Evolutionary conservation across 371 early-diverging fungal species (phyloP).

Genomic region (Lichtheimia ramosa): DNA sequence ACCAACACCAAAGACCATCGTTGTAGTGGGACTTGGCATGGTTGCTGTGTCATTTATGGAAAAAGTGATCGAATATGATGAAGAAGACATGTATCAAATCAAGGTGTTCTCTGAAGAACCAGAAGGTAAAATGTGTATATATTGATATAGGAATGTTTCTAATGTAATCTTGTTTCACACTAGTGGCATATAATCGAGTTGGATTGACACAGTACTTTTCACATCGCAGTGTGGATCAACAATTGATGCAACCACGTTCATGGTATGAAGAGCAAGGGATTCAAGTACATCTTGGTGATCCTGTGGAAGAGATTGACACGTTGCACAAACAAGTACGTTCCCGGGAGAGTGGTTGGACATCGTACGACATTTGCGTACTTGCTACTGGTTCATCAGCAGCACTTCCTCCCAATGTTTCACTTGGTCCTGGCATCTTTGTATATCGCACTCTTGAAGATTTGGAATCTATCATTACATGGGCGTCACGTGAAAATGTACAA

Average conservation of each 20-base stretch:
- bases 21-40: conserved; percentile 69
- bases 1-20: conserved; percentile 25
- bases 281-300: conserved; percentile 37
- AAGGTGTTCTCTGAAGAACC: conserved; percentile 62
- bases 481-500: conserved; percentile 30
- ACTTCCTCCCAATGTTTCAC: conserved; percentile 50
- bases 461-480: conserved; percentile 47
- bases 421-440: conserved; percentile 54
- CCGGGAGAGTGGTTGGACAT: conserved; percentile 19
- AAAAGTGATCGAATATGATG: conserved; percentile 54
- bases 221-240: conserved; percentile 50
- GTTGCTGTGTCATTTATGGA: conserved; percentile 67
- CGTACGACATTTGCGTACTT: conserved; percentile 59
- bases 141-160: not conserved
- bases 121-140: conserved; percentile 26
- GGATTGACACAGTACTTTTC: conserved; percentile 66
- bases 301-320: conserved; percentile 44
- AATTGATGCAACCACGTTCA: conserved; percentile 40
- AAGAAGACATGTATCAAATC: conserved; percentile 37
- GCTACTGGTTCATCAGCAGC: conserved; percentile 65
- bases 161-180: conserved; percentile 4
- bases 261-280: conserved; percentile 60
- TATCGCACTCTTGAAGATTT: conserved; percentile 69
- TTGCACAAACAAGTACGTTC: conserved; percentile 33
- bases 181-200: conserved; percentile 62